Conservation (phyloP, 495 filamentous ascomycete species). For the Talaromyces stipitatus region DNA sequence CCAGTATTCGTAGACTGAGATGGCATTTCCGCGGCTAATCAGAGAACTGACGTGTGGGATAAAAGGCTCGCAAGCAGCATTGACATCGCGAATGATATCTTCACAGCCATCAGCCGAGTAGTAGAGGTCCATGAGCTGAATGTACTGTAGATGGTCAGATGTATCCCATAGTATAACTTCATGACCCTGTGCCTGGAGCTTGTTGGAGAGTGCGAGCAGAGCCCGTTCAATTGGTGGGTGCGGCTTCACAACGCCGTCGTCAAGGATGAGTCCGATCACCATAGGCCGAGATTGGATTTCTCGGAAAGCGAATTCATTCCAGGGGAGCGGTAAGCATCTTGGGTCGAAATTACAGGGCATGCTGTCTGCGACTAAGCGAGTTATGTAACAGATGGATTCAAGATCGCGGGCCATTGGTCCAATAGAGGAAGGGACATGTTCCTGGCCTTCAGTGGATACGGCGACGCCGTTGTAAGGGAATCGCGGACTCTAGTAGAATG, state of each 20-base stretch:
- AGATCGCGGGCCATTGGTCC: constrained; percentile 44
- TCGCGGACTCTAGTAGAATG: constrained; percentile 26
- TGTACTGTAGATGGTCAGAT: constrained; percentile 33
- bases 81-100: constrained; percentile 43
- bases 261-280: constrained; percentile 39
- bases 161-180: constrained; percentile 42
- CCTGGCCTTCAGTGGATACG: constrained; percentile 45
- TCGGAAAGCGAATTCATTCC: constrained; percentile 32
- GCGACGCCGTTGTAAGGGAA: constrained; percentile 39
- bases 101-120: constrained; percentile 50
- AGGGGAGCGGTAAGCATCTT: constrained; percentile 37
- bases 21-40: constrained; percentile 39
- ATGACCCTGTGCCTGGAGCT: constrained; percentile 34
- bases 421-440: constrained; percentile 44
- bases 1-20: constrained; percentile 50
- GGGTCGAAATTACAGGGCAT: constrained; percentile 41
- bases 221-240: constrained; percentile 43
- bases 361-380: constrained; percentile 27
- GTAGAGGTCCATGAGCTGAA: constrained; percentile 40
- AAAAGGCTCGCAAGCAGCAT: constrained; percentile 41
- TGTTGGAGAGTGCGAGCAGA: constrained; percentile 24
- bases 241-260: constrained; percentile 42
- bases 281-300: constrained; percentile 33
- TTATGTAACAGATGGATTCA: constrained; percentile 30
- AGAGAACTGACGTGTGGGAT: constrained; percentile 43